Evolutionary conservation across 495 filamentous ascomycete genomes (phyloP), one percentile per base, ranked within the genome.

Genomic region (Glonium stellatum): DNA sequence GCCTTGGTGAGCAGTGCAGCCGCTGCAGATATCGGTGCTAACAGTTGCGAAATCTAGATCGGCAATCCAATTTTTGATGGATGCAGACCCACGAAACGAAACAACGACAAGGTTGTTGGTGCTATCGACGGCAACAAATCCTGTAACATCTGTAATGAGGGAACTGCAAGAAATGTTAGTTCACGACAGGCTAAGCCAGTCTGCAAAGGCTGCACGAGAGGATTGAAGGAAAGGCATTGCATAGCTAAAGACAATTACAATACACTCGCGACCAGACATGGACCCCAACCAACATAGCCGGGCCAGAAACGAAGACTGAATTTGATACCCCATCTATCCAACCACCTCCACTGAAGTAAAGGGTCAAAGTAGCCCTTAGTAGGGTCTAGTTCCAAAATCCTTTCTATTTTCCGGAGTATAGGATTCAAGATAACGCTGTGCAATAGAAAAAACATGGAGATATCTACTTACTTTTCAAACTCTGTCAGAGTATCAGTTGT

Each of bases 91-190:
- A 27, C 85, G 81, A 75, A 90, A 86, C 13, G 85, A 78, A 34
- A 90, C 71, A 47, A 92, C 79, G 46, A 91, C 82, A 6, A 82
- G 61, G 18, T 76, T 62, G 61, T 82, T 84, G 35, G 80, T 83
- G 22, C 72, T 64, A 71, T 93, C 90, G n/a, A 78, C 72, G 15
- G 83, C 84, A 15, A 91, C 70, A 64, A 83, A 87, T 21, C 90
- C 90, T 9, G 83, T 78, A 8, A 82, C 81, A 61, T 88, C 86
- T 9, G 85, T 82, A 4, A 72, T 52, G 31, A 75, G 59, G 1
- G 78, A 74, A 36, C 82, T 87, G 55, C 1, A 23, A 21, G 18
- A 8, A 10, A 18, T 23, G 21, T 44, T 51, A 25, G 27, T 31
- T 31, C 27, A 31, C 6, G 6, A 6, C 27, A 31, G 27, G 27